Percentiles rank a stretch among this genome's conserved stretches.
phyloP scores from a whole-genome alignment of 305 asterid genomes.

The Solanum hybrid region DNA sequence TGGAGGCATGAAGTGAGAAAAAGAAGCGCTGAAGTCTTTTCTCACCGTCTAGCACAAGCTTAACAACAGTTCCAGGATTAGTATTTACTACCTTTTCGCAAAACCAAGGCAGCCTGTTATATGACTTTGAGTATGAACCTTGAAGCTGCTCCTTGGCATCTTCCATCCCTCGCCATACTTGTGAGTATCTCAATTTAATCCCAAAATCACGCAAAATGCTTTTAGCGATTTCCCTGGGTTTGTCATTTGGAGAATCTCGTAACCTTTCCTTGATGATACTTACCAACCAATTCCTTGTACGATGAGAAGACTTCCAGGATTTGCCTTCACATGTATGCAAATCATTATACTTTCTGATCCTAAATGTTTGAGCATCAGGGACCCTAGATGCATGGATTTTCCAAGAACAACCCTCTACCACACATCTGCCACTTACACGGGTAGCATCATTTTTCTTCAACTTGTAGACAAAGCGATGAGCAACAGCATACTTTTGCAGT shows the following conservation, averaged over 20 bases:
- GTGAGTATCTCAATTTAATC: slow-evolving; percentile 55
- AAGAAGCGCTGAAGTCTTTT: slow-evolving; percentile 56
- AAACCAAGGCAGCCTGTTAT: slow-evolving; percentile 67
- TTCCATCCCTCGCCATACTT: slow-evolving; percentile 76
- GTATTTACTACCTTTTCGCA: slow-evolving; percentile 55
- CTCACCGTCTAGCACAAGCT: slow-evolving; percentile 46
- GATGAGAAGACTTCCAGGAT: slow-evolving; percentile 71
- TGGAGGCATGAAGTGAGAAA: slow-evolving; percentile 44
- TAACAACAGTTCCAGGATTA: slow-evolving; percentile 65
- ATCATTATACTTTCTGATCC: slow-evolving; percentile 59
- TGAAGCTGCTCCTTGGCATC: slow-evolving; percentile 81
- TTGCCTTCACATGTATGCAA: slow-evolving; percentile 70
- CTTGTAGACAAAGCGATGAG: slow-evolving; percentile 73
- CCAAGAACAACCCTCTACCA: slow-evolving; percentile 81
- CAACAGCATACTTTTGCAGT: slow-evolving; percentile 81
- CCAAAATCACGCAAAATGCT: slow-evolving; percentile 73
- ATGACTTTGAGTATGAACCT: slow-evolving; percentile 74
- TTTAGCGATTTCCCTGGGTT: slow-evolving; percentile 68
- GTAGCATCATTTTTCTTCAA: slow-evolving; percentile 66
- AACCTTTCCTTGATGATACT: slow-evolving; percentile 68
- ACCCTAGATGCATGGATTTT: slow-evolving; percentile 81
- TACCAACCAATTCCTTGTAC: slow-evolving; percentile 70
- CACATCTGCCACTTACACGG: slow-evolving; percentile 78
- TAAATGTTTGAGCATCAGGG: slow-evolving; percentile 53
- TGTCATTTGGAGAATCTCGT: slow-evolving; percentile 75